Evolutionary conservation across 2,329 filamentous ascomycete species (phyloP).

Genomic region (Fusarium sp.): DNA sequence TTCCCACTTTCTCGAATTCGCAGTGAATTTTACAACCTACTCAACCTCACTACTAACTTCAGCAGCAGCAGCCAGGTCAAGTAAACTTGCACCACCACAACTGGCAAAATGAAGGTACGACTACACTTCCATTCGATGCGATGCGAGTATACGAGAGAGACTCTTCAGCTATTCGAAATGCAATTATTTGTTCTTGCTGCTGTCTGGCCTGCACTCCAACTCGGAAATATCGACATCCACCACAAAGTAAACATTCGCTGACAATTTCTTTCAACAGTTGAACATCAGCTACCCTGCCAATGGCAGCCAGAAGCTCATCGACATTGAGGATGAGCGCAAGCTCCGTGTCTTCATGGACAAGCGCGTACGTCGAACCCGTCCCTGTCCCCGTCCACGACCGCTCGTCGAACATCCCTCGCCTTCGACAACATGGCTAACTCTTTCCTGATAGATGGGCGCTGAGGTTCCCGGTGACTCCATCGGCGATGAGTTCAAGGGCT

Average conservation of each 20-base stretch:
- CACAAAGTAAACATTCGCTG: constrained; percentile 48
- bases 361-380: constrained; percentile 72
- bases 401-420: constrained; percentile 27
- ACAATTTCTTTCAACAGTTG: constrained; percentile 60
- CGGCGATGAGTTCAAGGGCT: constrained; percentile 99
- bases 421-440: constrained; percentile 51
- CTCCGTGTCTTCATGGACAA: constrained; percentile 99
- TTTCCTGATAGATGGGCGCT: constrained; percentile 76
- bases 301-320: constrained; percentile 99
- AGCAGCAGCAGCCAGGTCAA: constrained; percentile 57
- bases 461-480: constrained; percentile 95
- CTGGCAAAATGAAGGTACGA: constrained; percentile 64
- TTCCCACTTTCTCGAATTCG: constrained; percentile 52
- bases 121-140: constrained; percentile 15
- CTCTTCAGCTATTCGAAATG: not conserved
- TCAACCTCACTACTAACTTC: constrained; percentile 54
- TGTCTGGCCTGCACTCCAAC: not conserved
- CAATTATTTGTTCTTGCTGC: constrained; percentile 1
- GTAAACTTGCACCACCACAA: constrained; percentile 60
- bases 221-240: not conserved
- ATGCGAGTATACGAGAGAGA: constrained; percentile 1
- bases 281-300: constrained; percentile 93
- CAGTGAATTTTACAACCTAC: constrained; percentile 52
- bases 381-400: constrained; percentile 13
- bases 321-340: constrained; percentile 99